A percentile compares a stretch with the other conserved stretches of the same genome.
These are phyloP conservation scores for Tritrichomonas musculus DNA, from an alignment of 208 protist species.

Conservation along the genomic window DNA sequence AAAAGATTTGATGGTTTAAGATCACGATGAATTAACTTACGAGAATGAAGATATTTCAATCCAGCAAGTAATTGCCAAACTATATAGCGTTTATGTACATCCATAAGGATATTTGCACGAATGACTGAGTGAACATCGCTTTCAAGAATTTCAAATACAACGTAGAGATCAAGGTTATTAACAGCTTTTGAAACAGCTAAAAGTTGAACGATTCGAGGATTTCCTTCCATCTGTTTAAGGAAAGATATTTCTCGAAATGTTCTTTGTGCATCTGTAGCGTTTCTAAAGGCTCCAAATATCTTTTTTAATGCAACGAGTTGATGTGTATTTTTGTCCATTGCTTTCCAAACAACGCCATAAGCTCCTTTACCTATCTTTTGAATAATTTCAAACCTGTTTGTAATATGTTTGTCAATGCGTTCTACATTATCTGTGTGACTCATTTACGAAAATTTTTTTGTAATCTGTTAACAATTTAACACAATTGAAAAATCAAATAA, in stretches of 20 bases:
- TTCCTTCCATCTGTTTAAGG: conserved; percentile 48
- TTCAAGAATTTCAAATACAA: conserved; percentile 66
- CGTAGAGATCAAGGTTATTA: conserved; percentile 65
- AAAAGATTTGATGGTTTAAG: conserved; percentile 91
- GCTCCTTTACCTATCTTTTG: conserved; percentile 57
- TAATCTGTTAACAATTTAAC: not conserved
- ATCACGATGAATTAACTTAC: conserved; percentile 72
- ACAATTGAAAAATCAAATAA: not conserved
- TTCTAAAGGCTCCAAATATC: conserved; percentile 66
- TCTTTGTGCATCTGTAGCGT: conserved; percentile 62
- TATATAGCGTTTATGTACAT: conserved; percentile 62
- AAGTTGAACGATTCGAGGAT: conserved; percentile 62
- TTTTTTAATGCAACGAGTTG: conserved; percentile 64
- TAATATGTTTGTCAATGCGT: conserved; percentile 54
- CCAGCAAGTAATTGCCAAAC: conserved; percentile 60
- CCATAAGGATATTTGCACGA: conserved; percentile 61
- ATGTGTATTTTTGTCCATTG: conserved; percentile 47
- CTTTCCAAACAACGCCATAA: conserved; percentile 60
- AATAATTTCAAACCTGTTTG: conserved; percentile 54
- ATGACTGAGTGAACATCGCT: conserved; percentile 66
- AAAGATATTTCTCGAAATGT: conserved; percentile 68
- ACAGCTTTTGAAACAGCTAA: conserved; percentile 64
- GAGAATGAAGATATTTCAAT: conserved; percentile 53
- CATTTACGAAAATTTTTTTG: not conserved
- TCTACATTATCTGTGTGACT: conserved; percentile 40